Conservation (phyloP, 2,329 filamentous ascomycete species). For the Calonectria pteridis region DNA sequence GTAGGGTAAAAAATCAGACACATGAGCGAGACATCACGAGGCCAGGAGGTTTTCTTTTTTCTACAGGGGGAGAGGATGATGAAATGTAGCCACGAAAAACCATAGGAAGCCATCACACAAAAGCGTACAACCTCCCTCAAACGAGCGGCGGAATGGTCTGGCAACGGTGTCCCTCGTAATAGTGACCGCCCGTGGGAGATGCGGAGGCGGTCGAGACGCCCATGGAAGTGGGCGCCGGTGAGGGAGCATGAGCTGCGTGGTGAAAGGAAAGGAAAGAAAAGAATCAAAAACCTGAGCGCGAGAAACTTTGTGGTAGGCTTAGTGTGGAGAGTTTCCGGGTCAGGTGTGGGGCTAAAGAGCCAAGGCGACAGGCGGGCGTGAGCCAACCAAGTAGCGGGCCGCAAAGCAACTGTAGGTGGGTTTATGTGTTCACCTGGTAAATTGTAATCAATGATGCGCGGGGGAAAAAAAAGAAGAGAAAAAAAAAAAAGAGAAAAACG, state of each 20-base stretch:
- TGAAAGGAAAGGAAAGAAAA: constrained; percentile 33
- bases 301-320: background rate
- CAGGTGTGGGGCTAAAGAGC: background rate
- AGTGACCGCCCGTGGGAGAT: constrained; percentile 40
- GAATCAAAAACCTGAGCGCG: constrained; percentile 16
- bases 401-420: background rate
- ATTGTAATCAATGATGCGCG: constrained; percentile 14
- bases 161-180: constrained; percentile 46
- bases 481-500: constrained; percentile 14
- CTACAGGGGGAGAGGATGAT: background rate
- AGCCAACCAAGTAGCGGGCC: background rate
- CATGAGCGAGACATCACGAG: background rate
- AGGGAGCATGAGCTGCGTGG: constrained; percentile 50
- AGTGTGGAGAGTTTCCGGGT: background rate
- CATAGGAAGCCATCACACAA: constrained; percentile 58
- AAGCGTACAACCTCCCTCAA: constrained; percentile 58
- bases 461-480: constrained; percentile 21
- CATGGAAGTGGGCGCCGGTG: constrained; percentile 41
- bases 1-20: background rate
- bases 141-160: constrained; percentile 56
- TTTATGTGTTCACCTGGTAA: background rate
- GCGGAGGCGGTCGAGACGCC: constrained; percentile 39
- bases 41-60: background rate
- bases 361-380: background rate
- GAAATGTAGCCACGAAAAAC: constrained; percentile 57